A percentile compares a stretch with the other conserved stretches of the same genome.
Evolutionary conservation across 805 yeast genomes (phyloP).

Genomic region (Wickerhamomyces queroliae): DNA sequence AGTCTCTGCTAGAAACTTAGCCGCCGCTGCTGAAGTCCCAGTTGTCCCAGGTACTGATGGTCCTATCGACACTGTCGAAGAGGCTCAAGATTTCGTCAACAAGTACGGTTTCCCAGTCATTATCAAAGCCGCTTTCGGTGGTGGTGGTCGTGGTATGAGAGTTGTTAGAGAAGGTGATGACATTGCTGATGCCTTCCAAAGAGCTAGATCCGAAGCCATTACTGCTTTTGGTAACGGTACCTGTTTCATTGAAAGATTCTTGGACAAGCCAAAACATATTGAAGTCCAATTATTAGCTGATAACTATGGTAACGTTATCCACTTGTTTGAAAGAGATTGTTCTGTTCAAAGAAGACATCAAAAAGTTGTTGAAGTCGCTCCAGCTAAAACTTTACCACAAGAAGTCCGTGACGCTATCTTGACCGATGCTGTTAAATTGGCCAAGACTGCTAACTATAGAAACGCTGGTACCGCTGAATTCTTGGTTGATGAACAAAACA

Average conservation of each 20-base stretch:
- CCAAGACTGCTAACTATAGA: constrained; percentile 81
- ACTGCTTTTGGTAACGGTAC: constrained; percentile 98
- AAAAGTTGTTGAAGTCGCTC: constrained; percentile 97
- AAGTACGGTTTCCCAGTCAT: constrained; percentile 93
- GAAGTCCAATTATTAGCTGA: constrained; percentile 97
- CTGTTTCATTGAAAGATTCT: constrained; percentile 92
- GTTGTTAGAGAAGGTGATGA: constrained; percentile 96
- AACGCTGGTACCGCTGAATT: constrained; percentile 99
- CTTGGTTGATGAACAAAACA: constrained; percentile 84
- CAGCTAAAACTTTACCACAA: constrained; percentile 84
- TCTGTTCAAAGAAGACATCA: constrained; percentile 99
- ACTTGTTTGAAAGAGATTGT: constrained; percentile 95
- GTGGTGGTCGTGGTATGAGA: constrained; percentile 99
- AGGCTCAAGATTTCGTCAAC: constrained; percentile 75
- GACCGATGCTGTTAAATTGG: constrained; percentile 91
- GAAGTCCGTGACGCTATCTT: constrained; percentile 87
- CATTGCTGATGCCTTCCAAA: constrained; percentile 81
- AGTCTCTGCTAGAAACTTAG: constrained; percentile 88
- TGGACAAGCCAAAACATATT: constrained; percentile 94
- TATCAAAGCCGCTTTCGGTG: constrained; percentile 98
- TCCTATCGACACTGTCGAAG: constrained; percentile 75
- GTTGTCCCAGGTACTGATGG: constrained; percentile 98
- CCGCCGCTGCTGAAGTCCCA: constrained; percentile 78
- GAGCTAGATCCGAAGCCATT: constrained; percentile 92
- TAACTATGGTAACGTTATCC: constrained; percentile 89